Base-by-base conservation (phyloP, 345 rosid species). In the Kandelia obovata region DNA sequence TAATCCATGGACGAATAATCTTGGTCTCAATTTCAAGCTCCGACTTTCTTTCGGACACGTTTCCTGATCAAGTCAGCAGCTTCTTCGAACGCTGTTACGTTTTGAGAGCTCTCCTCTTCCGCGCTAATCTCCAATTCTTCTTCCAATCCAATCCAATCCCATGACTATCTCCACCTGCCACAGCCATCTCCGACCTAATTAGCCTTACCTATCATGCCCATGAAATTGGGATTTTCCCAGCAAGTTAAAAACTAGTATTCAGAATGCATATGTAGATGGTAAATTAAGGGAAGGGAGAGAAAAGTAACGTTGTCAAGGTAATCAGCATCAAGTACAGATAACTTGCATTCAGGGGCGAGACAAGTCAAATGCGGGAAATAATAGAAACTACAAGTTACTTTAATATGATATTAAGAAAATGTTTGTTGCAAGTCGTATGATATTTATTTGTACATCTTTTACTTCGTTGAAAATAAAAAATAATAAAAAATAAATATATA, bases 51-150 rank as follows among this genome's bases (percentile, higher is more conserved):
- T 16, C 64, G 53, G 21, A 64, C 70, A 0, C 64, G 65, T 37
- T 64, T 58, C 6, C 64, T 66, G 20, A 74, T 69, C 66, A 64
- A 26, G 25, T 69, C 73, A 13, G 78, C 70, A 2, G 72, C 73
- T 15, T 64, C 78, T 43, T 69, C 61, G 21, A 74, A 31, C 1
- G 73, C 64, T 57, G 69, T 51, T 35, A 69, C 35, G 56, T 64
- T 74, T 17, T 64, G 78, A 62, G 78, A 63, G 31, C 26, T 74
- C 11, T 74, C 69, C 59, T 74, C 73, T 49, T 74, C 73, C n/a
- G 64, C 70, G 15, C 25, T 58, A 0, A 68, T 64, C 21, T 35
- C 65, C 21, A 68, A 69, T 37, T 64, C 78, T 69, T 64, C 73
- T 20, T 28, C 30, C 21, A 21, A 21, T 21, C 21, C 21, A 21